Conservation (phyloP, 2,329 filamentous ascomycete genomes). For the Claviceps maximensis region DNA sequence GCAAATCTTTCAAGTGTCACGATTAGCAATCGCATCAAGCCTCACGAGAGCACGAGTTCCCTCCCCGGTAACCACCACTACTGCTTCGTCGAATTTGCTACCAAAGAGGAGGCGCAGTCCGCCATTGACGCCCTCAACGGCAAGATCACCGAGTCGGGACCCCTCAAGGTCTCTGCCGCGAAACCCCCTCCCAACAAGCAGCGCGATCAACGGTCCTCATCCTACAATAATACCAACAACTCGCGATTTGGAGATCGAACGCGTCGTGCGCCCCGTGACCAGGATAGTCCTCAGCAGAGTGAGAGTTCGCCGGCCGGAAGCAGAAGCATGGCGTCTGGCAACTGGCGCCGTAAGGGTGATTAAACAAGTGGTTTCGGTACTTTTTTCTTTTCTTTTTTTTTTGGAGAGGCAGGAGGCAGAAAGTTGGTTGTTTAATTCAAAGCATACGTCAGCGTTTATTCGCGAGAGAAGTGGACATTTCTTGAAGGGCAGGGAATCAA, state of each 20-base stretch:
- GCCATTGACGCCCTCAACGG: conserved; percentile 27
- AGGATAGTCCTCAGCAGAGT: neutral
- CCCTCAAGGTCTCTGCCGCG: conserved; percentile 9
- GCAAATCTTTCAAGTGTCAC: conserved; percentile 6
- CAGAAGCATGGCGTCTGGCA: conserved; percentile 4
- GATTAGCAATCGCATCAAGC: conserved; percentile 42
- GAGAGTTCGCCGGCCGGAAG: neutral
- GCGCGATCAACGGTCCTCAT: neutral
- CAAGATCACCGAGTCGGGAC: conserved; percentile 11
- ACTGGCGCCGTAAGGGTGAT: conserved; percentile 4
- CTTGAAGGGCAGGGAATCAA: no score
- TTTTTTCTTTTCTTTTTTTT: no score
- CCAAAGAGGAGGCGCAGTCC: conserved; percentile 36
- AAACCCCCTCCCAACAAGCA: conserved; percentile 1
- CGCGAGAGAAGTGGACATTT: neutral
- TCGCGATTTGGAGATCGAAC: neutral
- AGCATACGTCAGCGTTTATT: conserved; percentile 1
- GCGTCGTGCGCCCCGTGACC: neutral
- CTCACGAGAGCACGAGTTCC: conserved; percentile 39
- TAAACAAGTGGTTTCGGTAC: neutral
- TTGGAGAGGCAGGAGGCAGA: no score
- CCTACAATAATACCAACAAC: neutral
- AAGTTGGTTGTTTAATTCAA: no score
- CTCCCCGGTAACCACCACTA: conserved; percentile 45
- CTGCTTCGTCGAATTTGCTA: conserved; percentile 51